phyloP scores from a whole-genome alignment of 2,329 filamentous ascomycete genomes.

The Botrytis fragariae region DNA sequence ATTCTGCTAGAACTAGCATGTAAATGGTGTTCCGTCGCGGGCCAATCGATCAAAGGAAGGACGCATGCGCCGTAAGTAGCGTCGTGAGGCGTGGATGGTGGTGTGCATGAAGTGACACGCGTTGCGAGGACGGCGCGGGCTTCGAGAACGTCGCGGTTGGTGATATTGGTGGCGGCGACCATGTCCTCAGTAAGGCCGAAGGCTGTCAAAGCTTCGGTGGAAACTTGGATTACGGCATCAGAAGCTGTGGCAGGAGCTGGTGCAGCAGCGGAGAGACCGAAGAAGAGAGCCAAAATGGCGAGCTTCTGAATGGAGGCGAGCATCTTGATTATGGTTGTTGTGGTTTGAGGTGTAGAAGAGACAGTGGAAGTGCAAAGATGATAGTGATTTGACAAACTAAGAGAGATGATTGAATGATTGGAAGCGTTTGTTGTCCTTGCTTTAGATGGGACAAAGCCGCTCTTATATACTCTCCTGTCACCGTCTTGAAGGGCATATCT shows the following conservation, averaged over 20 bases:
- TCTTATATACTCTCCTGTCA: not conserved
- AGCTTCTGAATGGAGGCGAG: not conserved
- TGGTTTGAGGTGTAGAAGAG: not conserved
- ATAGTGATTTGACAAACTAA: not conserved
- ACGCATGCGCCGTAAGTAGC: not conserved
- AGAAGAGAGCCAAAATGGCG: not conserved
- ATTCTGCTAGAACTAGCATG: not conserved
- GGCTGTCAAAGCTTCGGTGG: not conserved
- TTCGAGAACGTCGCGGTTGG: not conserved
- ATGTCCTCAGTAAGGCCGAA: not conserved
- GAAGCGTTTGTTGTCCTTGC: not conserved
- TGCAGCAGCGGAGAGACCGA: not conserved
- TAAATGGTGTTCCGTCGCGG: not conserved
- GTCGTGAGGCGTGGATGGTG: not conserved
- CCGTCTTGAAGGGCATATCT: not conserved
- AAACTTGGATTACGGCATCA: not conserved
- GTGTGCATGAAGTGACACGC: not conserved
- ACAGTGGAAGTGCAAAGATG: not conserved
- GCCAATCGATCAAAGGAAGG: not conserved
- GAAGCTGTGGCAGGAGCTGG: not conserved
- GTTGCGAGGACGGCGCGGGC: not conserved
- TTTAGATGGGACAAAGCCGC: not conserved
- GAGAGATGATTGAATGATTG: not conserved
- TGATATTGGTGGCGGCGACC: not conserved
- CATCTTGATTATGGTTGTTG: not conserved